Evolutionary conservation across 768 basidiomycete species (phyloP), one percentile per base, ranked within the genome.

Genomic region (Psilocybe tampanensis): DNA sequence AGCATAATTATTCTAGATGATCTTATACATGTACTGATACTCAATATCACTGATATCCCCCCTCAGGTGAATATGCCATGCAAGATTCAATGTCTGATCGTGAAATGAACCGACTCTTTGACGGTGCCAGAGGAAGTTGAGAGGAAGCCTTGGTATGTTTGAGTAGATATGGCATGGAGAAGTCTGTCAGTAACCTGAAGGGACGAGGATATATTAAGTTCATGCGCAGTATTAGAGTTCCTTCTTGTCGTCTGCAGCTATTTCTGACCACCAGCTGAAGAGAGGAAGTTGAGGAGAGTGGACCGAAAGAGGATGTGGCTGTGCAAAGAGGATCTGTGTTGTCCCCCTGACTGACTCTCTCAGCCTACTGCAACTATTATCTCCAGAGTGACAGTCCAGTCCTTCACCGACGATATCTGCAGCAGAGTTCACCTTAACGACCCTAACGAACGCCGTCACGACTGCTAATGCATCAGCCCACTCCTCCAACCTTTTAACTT

Each of bases 381-480:
- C n/a, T n/a, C n/a, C n/a, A n/a, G n/a, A n/a, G n/a, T n/a, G n/a
- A n/a, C n/a, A n/a, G n/a, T n/a, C n/a, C n/a, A n/a, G n/a, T n/a
- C n/a, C 45, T 55, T 59, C 52, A 48, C 52, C 55, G 58, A 54
- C 52, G 55, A 49, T 42, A 43, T 52, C 60, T 60, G 62, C 54
- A 60, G 54, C 36, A 21, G 11, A 61, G 55, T 59, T 60, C 60
- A 64, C 9, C 59, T 44, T 64, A 21, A 65, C 64, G 62, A 63
- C 61, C 47, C 55, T 64, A 42, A 63, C 60, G 62, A 63, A 55
- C 47, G 39, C 42, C 51, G 17, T 58, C 47, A 61, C 63, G 48
- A 60, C 17, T 56, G 53, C 57, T 47, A 54, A 64, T 67, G 64
- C 60, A 54, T 41, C 51, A 55, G 13, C 49, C 29, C 53, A 39